Evolutionary conservation across 176 grass and related monocot species (phyloP).

Genomic region (Avena insularis): DNA sequence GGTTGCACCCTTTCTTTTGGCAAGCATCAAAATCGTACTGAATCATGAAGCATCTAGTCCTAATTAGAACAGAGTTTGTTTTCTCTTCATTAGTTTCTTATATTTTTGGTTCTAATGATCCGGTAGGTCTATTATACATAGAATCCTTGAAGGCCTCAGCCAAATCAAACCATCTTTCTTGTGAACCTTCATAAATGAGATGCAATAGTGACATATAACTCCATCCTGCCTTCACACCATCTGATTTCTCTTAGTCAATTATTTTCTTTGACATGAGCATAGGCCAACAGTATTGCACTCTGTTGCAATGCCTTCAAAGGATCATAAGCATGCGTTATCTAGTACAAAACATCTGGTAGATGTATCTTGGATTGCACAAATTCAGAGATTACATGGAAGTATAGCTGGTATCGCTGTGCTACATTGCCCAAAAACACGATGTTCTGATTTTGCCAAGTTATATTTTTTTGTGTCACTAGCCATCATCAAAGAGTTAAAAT

Average conservation of each 20-base stretch:
- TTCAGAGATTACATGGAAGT: conserved; percentile 36
- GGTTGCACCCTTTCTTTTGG: background rate
- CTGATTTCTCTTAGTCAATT: conserved; percentile 2
- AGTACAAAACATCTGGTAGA: conserved; percentile 43
- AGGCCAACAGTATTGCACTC: conserved; percentile 48
- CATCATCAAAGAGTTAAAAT: background rate
- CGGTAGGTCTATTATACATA: conserved; percentile 2
- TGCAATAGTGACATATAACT: conserved; percentile 11
- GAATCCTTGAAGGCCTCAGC: background rate
- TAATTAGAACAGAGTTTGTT: background rate
- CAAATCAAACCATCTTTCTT: conserved; percentile 18
- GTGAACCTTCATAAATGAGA: conserved; percentile 15
- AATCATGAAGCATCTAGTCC: background rate
- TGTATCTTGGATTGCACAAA: conserved; percentile 39
- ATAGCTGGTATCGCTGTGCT: conserved; percentile 38
- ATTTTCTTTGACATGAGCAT: background rate
- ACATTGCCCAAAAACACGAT: conserved; percentile 6
- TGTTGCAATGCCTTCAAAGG: conserved; percentile 46
- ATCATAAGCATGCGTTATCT: conserved; percentile 33
- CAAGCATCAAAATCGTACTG: background rate
- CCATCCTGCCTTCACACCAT: conserved; percentile 20
- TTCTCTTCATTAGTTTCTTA: conserved; percentile 18
- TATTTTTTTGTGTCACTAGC: background rate
- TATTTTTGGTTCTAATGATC: background rate
- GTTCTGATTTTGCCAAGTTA: conserved; percentile 22